A percentile compares a stretch with the other conserved stretches of the same genome.
These are phyloP conservation scores for Anthracocystis panici-leucophaei DNA, from an alignment of 1,284 basidiomycete genomes.

Conservation along the genomic window DNA sequence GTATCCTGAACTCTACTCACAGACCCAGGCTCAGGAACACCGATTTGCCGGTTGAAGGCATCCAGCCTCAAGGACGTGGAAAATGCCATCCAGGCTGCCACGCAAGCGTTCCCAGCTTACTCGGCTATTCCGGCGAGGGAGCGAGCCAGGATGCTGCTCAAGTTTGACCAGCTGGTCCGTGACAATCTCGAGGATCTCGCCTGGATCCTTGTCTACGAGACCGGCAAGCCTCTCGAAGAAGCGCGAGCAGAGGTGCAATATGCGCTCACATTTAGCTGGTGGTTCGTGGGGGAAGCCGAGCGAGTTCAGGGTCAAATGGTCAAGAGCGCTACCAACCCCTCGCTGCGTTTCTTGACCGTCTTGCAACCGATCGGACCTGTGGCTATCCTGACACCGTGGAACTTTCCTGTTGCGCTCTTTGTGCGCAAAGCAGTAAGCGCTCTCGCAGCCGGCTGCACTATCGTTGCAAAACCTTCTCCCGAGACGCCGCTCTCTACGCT, in stretches of 20 bases:
- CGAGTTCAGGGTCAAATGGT: constrained; percentile 78
- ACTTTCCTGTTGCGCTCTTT: constrained; percentile 73
- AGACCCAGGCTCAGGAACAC: constrained; percentile 41
- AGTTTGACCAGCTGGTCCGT: constrained; percentile 57
- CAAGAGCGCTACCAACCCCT: constrained; percentile 78
- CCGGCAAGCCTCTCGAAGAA: constrained; percentile 65
- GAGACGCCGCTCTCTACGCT: constrained; percentile 95
- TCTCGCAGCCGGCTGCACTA: constrained; percentile 91
- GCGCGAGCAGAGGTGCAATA: constrained; percentile 65
- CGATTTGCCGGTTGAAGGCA: constrained; percentile 34
- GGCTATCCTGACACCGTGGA: constrained; percentile 70
- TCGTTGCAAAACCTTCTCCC: constrained; percentile 92
- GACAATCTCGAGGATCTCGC: constrained; percentile 66
- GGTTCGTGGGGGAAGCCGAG: constrained; percentile 61
- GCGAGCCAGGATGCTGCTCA: constrained; percentile 58
- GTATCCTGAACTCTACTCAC: neutral
- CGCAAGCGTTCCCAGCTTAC: constrained; percentile 57
- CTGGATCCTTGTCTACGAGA: constrained; percentile 66
- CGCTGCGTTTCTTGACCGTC: constrained; percentile 82
- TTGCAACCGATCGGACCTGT: constrained; percentile 87
- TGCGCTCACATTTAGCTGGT: constrained; percentile 66
- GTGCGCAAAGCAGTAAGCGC: constrained; percentile 90
- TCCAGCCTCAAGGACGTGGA: constrained; percentile 61
- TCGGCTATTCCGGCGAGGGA: constrained; percentile 57
- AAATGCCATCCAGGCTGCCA: constrained; percentile 63